Conservation (phyloP, 2,329 filamentous ascomycete genomes). For the Nemania sp. region DNA sequence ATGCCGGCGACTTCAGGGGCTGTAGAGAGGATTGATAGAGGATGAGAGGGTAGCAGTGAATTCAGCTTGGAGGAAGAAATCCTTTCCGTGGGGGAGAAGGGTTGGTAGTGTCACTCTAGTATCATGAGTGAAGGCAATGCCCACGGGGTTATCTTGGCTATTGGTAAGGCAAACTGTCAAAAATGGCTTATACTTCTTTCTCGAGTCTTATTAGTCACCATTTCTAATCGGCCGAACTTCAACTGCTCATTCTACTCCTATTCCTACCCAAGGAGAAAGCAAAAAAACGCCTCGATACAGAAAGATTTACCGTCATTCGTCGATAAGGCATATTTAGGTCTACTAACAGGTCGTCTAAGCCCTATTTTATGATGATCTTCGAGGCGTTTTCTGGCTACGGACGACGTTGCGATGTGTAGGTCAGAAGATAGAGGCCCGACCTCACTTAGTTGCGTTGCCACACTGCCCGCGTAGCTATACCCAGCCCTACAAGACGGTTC, state of each 20-base stretch:
- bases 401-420: conserved; percentile 12
- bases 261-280: background rate
- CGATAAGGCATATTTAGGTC: conserved; percentile 31
- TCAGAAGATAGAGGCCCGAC: conserved; percentile 1
- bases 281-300: conserved; percentile 17
- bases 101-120: background rate
- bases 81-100: background rate
- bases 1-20: background rate
- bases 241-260: background rate
- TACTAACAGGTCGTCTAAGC: conserved; percentile 7
- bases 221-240: background rate
- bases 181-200: background rate
- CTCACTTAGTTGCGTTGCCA: conserved; percentile 4
- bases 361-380: conserved; percentile 13
- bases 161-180: background rate
- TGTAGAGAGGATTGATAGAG: background rate
- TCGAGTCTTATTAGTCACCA: background rate
- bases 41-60: background rate
- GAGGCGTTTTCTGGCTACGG: conserved; percentile 15
- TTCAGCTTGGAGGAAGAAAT: background rate
- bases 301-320: conserved; percentile 9
- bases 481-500: conserved; percentile 28
- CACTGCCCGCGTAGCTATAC: conserved; percentile 12
- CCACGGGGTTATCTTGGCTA: background rate
- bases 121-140: background rate